phyloP scores from a whole-genome alignment of 768 basidiomycete genomes.

The Gloeostereum incarnatum region DNA sequence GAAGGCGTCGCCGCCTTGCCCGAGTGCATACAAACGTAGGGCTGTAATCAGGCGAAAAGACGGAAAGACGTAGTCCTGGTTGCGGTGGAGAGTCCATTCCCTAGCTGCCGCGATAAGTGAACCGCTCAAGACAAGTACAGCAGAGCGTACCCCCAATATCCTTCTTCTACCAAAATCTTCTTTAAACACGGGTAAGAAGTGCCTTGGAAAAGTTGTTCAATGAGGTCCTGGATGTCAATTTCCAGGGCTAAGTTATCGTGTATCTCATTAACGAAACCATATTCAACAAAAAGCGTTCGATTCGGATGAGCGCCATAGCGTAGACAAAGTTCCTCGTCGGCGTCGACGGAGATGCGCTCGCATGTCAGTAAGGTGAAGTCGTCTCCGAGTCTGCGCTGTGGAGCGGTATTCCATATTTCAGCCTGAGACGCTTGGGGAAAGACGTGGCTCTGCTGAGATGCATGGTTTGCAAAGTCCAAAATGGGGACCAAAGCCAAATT shows the following conservation, averaged over 20 bases:
- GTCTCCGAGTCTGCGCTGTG: conserved; percentile 25
- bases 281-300: conserved; percentile 73
- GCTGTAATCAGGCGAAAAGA: conserved; percentile 74
- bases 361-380: conserved; percentile 46
- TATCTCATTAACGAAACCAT: conserved; percentile 59
- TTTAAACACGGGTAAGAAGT: conserved; percentile 30
- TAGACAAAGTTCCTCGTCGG: conserved; percentile 63
- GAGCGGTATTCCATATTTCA: conserved; percentile 25
- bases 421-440: conserved; percentile 26
- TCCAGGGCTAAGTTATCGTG: conserved; percentile 21
- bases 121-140: conserved; percentile 5
- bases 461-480: conserved; percentile 88
- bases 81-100: conserved; percentile 69
- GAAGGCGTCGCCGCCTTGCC: conserved; percentile 14
- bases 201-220: conserved; percentile 45
- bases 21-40: conserved; percentile 51
- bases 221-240: conserved; percentile 48
- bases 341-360: conserved; percentile 23
- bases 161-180: conserved; percentile 43
- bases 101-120: conserved; percentile 26
- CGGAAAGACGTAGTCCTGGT: conserved; percentile 55
- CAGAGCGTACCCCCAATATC: conserved; percentile 90
- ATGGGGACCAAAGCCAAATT: conserved; percentile 86
- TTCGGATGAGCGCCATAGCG: conserved; percentile 79
- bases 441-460: conserved; percentile 29